Base-by-base conservation (phyloP, 768 basidiomycete genomes). In the Mycena indigotica region DNA sequence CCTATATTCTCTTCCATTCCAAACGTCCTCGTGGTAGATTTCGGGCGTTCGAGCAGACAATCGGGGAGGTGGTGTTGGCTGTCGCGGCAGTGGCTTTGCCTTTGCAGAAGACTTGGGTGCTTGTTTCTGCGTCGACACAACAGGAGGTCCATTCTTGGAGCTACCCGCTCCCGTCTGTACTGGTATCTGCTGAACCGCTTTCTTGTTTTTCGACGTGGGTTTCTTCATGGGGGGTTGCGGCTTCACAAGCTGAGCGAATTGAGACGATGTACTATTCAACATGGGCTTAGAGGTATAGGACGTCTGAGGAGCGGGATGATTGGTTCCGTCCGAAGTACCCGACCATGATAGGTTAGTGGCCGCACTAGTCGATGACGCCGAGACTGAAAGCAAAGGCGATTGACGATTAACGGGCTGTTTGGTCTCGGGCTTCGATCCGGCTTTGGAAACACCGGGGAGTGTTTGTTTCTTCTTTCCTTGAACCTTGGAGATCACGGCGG, bases 371-470 rank as follows among this genome's bases (percentile, higher is more conserved):
- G n/a, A n/a, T n/a, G n/a, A n/a, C n/a, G n/a, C n/a, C n/a, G n/a
- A n/a, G n/a, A n/a, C n/a, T n/a, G n/a, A n/a, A n/a, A n/a, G n/a
- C n/a, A n/a, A n/a, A n/a, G n/a, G n/a, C n/a, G n/a, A n/a, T n/a
- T n/a, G n/a, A n/a, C n/a, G n/a, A n/a, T n/a, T n/a, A n/a, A n/a
- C n/a, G n/a, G n/a, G n/a, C n/a, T n/a, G n/a, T n/a, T n/a, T n/a
- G n/a, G n/a, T n/a, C n/a, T n/a, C n/a, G n/a, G n/a, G n/a, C n/a
- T n/a, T n/a, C n/a, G n/a, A n/a, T n/a, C n/a, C n/a, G n/a, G n/a
- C n/a, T n/a, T n/a, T n/a, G n/a, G n/a, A n/a, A n/a, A n/a, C n/a
- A 19, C 62, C 62, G 3, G 58, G 64, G 1, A 65, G 65, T 12
- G 64, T 38, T 0, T 57, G 54, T 21, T 58, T 64, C 51, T 62